Conservation (phyloP, 306 rosid genomes). For the Cicer bijugum region DNA sequence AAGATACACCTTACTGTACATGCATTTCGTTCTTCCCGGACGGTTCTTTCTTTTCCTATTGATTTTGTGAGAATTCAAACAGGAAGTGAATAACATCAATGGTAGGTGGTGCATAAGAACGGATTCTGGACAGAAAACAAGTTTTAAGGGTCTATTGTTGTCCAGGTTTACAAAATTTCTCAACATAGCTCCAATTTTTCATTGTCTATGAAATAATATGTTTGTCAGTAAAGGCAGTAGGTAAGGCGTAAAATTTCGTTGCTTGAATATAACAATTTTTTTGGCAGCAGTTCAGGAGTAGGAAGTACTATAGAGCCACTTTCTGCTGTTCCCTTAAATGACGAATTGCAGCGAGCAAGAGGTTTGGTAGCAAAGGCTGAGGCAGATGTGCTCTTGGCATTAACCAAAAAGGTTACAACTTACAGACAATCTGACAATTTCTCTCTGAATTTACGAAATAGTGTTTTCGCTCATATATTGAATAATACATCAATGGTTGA, state of each 20-base stretch:
- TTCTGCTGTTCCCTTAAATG: constrained; percentile 81
- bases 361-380: constrained; percentile 78
- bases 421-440: constrained; percentile 37
- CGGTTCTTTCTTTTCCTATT: constrained; percentile 44
- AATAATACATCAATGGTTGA: constrained; percentile 22
- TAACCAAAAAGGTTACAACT: constrained; percentile 80
- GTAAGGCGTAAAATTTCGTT: constrained; percentile 28
- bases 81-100: constrained; percentile 80
- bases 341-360: constrained; percentile 87
- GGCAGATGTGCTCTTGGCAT: constrained; percentile 75
- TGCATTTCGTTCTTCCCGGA: constrained; percentile 26
- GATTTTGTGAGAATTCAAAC: constrained; percentile 47
- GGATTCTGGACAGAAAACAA: constrained; percentile 59
- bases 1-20: constrained; percentile 50
- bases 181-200: constrained; percentile 36
- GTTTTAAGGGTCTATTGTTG: constrained; percentile 73
- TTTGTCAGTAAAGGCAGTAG: constrained; percentile 35
- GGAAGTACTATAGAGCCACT: constrained; percentile 86
- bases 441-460: constrained; percentile 1
- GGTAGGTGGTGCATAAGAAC: constrained; percentile 94
- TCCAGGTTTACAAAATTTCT: constrained; percentile 68
- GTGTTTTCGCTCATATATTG: constrained; percentile 16
- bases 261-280: constrained; percentile 54
- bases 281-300: constrained; percentile 68
- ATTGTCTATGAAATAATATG: constrained; percentile 39